Evolutionary conservation across 257 asterid genomes (phyloP).

Genomic region (Dorcoceras hygrometricum): DNA sequence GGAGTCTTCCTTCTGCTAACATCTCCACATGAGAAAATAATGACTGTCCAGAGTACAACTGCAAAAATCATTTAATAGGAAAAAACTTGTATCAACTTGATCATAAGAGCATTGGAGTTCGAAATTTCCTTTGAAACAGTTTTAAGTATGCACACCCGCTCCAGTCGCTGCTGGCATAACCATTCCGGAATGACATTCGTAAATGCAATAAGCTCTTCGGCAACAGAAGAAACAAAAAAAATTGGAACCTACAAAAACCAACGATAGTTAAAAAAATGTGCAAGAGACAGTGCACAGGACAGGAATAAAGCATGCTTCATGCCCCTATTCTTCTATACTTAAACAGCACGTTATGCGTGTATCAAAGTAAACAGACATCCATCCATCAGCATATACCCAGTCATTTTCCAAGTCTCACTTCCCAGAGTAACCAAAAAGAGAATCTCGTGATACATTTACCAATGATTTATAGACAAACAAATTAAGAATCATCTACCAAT

Average conservation of each 20-base stretch:
- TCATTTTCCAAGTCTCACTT: not conserved
- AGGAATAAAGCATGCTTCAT: constrained; percentile 6
- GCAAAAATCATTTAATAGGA: constrained; percentile 26
- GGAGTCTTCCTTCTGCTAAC: constrained; percentile 59
- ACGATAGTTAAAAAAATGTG: constrained; percentile 3
- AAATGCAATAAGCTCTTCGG: constrained; percentile 75
- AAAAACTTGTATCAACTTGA: constrained; percentile 12
- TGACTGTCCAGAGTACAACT: constrained; percentile 72
- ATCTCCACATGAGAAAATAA: constrained; percentile 64
- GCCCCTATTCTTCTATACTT: constrained; percentile 4
- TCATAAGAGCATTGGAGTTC: constrained; percentile 19
- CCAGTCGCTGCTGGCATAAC: constrained; percentile 62
- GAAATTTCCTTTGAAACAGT: not conserved
- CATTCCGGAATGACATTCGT: constrained; percentile 86
- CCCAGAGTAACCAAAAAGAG: not conserved
- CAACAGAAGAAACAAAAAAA: constrained; percentile 71
- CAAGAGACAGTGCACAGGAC: constrained; percentile 9
- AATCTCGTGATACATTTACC: constrained; percentile 8
- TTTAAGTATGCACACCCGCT: constrained; percentile 48
- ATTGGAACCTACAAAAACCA: constrained; percentile 65
- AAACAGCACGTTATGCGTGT: not conserved
- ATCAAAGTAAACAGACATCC: constrained; percentile 4
- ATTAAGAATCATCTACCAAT: not conserved
- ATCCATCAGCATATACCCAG: not conserved
- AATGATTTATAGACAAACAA: not conserved